phyloP scores from a whole-genome alignment of 352 stramenopile genomes.

The Globisporangium rhizosaccharum region DNA sequence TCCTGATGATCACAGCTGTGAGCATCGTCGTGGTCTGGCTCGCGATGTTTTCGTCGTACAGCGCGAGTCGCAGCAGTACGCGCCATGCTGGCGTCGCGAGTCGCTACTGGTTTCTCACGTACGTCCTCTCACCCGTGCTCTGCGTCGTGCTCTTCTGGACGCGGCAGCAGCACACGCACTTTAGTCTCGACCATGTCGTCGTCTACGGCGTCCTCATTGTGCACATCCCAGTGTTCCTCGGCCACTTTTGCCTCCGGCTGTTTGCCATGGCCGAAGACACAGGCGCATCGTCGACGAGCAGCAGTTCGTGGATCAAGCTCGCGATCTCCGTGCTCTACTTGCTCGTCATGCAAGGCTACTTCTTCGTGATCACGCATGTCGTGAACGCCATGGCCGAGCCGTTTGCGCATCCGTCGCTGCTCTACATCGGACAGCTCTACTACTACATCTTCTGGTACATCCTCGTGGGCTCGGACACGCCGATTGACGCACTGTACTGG shows the following conservation, averaged over 20 bases:
- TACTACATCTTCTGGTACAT: constrained; percentile 90
- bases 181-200: constrained; percentile 68
- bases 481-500: constrained; percentile 80
- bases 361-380: constrained; percentile 76
- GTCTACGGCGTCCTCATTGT: constrained; percentile 73
- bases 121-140: constrained; percentile 52
- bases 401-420: constrained; percentile 71
- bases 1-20: constrained; percentile 37
- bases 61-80: constrained; percentile 21
- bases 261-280: constrained; percentile 57
- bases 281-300: constrained; percentile 13
- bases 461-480: constrained; percentile 70
- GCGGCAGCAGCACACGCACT: constrained; percentile 24
- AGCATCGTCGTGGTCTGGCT: constrained; percentile 47
- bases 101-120: constrained; percentile 60
- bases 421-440: constrained; percentile 84
- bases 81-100: constrained; percentile 13
- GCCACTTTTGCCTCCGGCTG: constrained; percentile 70
- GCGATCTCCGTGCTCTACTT: constrained; percentile 71
- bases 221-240: constrained; percentile 75
- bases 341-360: constrained; percentile 80
- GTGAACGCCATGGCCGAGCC: constrained; percentile 81
- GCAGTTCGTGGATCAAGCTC: constrained; percentile 60
- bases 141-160: constrained; percentile 56
- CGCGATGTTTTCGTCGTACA: constrained; percentile 71